phyloP scores from a whole-genome alignment of 1,284 basidiomycete species.

The Athelia sp. region DNA sequence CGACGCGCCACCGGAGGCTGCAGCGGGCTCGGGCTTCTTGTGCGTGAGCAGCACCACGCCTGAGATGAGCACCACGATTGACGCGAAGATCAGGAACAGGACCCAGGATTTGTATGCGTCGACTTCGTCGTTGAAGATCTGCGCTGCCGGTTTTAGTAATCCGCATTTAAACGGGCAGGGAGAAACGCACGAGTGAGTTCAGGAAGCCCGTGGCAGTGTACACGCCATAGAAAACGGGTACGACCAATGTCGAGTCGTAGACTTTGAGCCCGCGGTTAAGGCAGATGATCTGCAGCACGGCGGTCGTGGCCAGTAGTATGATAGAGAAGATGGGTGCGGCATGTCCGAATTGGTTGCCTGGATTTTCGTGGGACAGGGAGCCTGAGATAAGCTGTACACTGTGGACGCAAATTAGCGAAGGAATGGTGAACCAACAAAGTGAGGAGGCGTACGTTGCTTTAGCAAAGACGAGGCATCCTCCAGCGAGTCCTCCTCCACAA shows the following conservation, averaged over 20 bases:
- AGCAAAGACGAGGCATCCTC: constrained; percentile 86
- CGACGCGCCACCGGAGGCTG: constrained; percentile 13
- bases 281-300: constrained; percentile 86
- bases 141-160: not conserved
- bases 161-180: not conserved
- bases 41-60: constrained; percentile 84
- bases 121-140: constrained; percentile 78
- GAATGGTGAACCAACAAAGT: constrained; percentile 5
- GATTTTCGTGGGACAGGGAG: constrained; percentile 67
- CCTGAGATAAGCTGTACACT: constrained; percentile 78
- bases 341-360: constrained; percentile 84
- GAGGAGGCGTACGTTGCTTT: constrained; percentile 66
- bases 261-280: constrained; percentile 81
- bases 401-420: not conserved
- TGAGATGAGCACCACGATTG: constrained; percentile 78
- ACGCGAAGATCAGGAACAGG: constrained; percentile 80
- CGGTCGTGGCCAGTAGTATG: constrained; percentile 72
- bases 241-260: constrained; percentile 75
- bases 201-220: constrained; percentile 54
- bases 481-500: constrained; percentile 84
- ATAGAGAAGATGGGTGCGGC: constrained; percentile 81
- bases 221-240: constrained; percentile 71
- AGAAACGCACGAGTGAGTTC: constrained; percentile 4
- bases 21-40: constrained; percentile 67
- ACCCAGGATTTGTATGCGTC: constrained; percentile 82